Evolutionary conservation across 352 stramenopile species (phyloP).

Genomic region (Thraustochytrium sp.): DNA sequence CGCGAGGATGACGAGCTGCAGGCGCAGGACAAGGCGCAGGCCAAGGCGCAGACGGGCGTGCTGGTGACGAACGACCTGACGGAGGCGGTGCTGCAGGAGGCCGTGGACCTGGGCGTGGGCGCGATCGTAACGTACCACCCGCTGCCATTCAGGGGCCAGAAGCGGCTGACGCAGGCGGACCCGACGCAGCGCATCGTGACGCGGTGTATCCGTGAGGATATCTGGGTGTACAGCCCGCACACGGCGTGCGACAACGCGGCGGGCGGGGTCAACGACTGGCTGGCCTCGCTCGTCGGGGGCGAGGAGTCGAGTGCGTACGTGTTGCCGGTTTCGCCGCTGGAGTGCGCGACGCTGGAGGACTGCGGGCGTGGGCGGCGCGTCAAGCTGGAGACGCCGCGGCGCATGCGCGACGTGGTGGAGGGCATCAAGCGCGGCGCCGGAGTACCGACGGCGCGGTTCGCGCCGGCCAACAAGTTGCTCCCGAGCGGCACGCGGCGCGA

Average conservation of each 20-base stretch:
- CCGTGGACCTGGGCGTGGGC: slow-evolving; percentile 21
- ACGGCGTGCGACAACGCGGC: slow-evolving; percentile 45
- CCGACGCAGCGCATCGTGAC: slow-evolving; percentile 45
- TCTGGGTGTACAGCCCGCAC: slow-evolving; percentile 48
- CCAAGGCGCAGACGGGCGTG: slow-evolving; percentile 9
- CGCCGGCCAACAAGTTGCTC: background rate
- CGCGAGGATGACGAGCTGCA: background rate
- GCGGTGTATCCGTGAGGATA: slow-evolving; percentile 42
- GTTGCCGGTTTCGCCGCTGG: slow-evolving; percentile 6
- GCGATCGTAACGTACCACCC: slow-evolving; percentile 49
- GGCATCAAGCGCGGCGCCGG: slow-evolving; percentile 44
- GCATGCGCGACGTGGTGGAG: background rate
- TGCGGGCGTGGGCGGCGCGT: slow-evolving; percentile 9
- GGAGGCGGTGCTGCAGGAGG: slow-evolving; percentile 46
- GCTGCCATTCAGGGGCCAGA: slow-evolving; percentile 47
- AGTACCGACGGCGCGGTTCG: slow-evolving; percentile 36
- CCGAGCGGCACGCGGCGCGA: background rate
- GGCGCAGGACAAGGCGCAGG: background rate
- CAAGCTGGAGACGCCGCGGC: background rate
- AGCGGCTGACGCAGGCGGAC: slow-evolving; percentile 20
- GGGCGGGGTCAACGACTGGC: slow-evolving; percentile 17
- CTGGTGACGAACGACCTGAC: slow-evolving; percentile 50
- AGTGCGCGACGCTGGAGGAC: background rate
- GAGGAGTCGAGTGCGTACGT: background rate
- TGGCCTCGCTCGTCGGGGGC: background rate